phyloP scores from a whole-genome alignment of 1,139 yeast species.

The Candida albicans region DNA sequence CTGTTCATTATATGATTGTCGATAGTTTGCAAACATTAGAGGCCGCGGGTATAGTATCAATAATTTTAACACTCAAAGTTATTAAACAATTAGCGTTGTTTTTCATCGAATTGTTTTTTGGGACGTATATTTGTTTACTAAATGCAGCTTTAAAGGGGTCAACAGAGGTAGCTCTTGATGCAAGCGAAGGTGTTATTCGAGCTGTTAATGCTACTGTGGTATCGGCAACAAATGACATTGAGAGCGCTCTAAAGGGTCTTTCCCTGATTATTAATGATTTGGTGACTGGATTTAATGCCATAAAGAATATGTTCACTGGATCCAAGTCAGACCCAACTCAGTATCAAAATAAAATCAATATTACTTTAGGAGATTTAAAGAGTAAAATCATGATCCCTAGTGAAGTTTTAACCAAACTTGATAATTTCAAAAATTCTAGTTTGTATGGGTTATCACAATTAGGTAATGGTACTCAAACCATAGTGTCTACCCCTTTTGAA shows the following conservation, averaged over 20 bases:
- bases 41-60: slow-evolving; percentile 10
- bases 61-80: slow-evolving; percentile 26
- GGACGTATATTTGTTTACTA: slow-evolving; percentile 82
- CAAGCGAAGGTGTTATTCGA: slow-evolving; percentile 60
- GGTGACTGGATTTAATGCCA: slow-evolving; percentile 37
- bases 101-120: slow-evolving; percentile 68
- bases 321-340: slow-evolving; percentile 21
- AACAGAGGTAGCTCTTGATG: slow-evolving; percentile 70
- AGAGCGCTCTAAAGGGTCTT: slow-evolving; percentile 58
- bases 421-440: slow-evolving; percentile 37
- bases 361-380: slow-evolving; percentile 57
- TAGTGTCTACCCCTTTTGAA: slow-evolving; percentile 22
- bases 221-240: slow-evolving; percentile 56
- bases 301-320: slow-evolving; percentile 58
- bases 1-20: slow-evolving; percentile 11
- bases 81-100: slow-evolving; percentile 63
- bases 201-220: slow-evolving; percentile 62
- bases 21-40: slow-evolving; percentile 12
- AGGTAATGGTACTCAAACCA: slow-evolving; percentile 31
- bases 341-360: slow-evolving; percentile 48
- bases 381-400: slow-evolving; percentile 60
- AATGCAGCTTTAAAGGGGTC: slow-evolving; percentile 74
- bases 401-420: slow-evolving; percentile 54
- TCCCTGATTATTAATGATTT: slow-evolving; percentile 51
- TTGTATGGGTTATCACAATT: slow-evolving; percentile 60